Base-by-base conservation (phyloP, 345 rosid species). In the Eucalyptus pauciflora region DNA sequence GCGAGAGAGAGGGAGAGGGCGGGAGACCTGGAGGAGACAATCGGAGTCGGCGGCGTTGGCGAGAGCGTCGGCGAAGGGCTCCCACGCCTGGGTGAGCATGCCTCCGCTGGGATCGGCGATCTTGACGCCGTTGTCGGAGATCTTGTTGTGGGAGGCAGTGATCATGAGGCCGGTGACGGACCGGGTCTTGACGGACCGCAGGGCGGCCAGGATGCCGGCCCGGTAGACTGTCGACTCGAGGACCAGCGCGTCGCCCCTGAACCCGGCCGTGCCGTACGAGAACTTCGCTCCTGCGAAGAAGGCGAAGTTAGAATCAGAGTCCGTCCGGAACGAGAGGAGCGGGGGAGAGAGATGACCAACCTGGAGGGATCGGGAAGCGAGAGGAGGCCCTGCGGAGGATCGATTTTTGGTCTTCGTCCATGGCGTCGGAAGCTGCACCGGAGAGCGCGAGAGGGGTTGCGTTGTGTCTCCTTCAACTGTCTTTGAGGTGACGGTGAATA, bases 21-120 rank as follows among this genome's bases (percentile, higher is more conserved):
- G 86, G 12, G 27, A 18, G 50, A 95, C 97, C 90, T 92, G 93
- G 71, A 96, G 90, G 13, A 97, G 96, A 27, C 90, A n/a, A 50
- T 91, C 87, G 6, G 95, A 90, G 88, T 95, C 92, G 41, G 95
- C 86, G 2, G 98, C 96, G 90, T 94, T 94, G 22, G 98, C 97
- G 88, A 97, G 94, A 45, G 95, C 93, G 91, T 97, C 96, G 1
- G 99, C 97, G 52, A 97, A 96, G 3, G 99, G 99, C 88, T 97
- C 99, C 99, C 99, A 97, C n/a, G 94, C 94, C 89, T 95, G 99
- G 86, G 97, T 93, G 90, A 97, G 97, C 99, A 97, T 95, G 7
- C 94, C 96, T 2, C 99, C 99, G 45, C 91, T 92, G 24, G 99
- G 98, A 89, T 97, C 99, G 29, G 96, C 90, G 88, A 98, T 92